Base-by-base conservation (phyloP, 768 basidiomycete genomes). In the Phanerodontia chrysosporium region DNA sequence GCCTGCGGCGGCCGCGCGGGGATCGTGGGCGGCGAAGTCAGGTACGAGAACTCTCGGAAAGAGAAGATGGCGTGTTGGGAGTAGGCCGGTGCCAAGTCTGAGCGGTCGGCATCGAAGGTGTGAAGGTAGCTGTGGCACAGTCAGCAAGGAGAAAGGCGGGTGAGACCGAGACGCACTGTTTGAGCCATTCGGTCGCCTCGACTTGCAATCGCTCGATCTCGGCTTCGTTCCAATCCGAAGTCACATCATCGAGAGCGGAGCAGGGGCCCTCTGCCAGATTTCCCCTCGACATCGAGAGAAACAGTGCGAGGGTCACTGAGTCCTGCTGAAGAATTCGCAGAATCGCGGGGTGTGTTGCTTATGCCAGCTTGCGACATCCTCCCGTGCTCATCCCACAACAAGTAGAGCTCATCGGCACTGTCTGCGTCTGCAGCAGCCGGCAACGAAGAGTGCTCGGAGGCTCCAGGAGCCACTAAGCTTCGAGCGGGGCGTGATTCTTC, bases 11-110 rank as follows among this genome's bases (percentile, higher is more conserved):
- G 1, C 4, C 36, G 30, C 14, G 42, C 54, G 25, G 42, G 45
- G 44, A 32, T 32, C n/a, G 32, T 18, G 49, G 27, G 44, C 12
- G n/a, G 49, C 18, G 28, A 36, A 21, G 16, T 3, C 24, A 16
- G 36, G 45, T 36, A 46, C 45, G 29, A 51, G 22, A 60, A 48
- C 22, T 30, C 25, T n/a, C 54, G 63, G n/a, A 62, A 30, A 18
- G 69, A 70, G 49, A 70, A 65, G 3, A 59, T 64, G 5, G 67
- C 69, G 12, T 45, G 21, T 30, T 51, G 66, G 0, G 65, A 63
- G 57, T 70, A 70, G 13, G 67, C 67, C 28, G 53, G 39, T 4
- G 62, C 67, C 3, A 70, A 61, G 10, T 51, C 51, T 0, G 63
- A 49, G 51, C 67, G 67, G 49, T 70, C 64, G 22, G 21, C 21